These are phyloP conservation scores for Emiliania huxleyi DNA, from an alignment of 78 protist species.

Conservation along the genomic window DNA sequence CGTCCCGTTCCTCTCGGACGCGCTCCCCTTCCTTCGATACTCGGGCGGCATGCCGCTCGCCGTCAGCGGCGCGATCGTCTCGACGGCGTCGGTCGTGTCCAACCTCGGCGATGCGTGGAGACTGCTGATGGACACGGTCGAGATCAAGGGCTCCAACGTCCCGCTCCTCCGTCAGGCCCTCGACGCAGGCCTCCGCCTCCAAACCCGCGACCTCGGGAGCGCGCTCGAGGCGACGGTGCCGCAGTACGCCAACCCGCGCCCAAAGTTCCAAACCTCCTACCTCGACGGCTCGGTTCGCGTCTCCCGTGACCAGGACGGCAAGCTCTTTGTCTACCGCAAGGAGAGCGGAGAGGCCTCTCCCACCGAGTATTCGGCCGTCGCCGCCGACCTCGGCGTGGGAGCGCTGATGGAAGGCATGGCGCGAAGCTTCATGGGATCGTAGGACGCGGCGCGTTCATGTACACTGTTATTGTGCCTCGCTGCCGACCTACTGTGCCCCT, in stretches of 20 bases:
- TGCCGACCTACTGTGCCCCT: no score
- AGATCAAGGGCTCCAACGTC: neutral
- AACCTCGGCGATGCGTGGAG: neutral
- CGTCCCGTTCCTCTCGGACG: neutral
- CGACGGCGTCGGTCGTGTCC: neutral
- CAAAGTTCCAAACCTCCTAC: neutral
- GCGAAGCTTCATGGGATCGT: no score
- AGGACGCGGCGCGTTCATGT: no score
- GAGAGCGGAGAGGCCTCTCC: neutral
- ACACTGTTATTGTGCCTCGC: no score
- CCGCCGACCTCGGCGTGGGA: neutral
- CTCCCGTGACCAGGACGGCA: conserved; percentile 15
- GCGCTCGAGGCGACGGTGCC: neutral
- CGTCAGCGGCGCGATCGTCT: neutral
- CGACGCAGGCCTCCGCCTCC: neutral
- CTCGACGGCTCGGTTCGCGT: neutral
- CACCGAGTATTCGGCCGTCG: neutral
- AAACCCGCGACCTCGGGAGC: neutral
- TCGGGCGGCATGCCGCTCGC: neutral
- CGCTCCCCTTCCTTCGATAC: neutral
- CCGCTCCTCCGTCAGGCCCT: neutral
- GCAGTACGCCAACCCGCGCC: neutral
- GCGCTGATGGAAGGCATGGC: no score
- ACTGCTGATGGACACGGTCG: neutral
- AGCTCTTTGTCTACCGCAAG: neutral